Percentiles rank a stretch among this genome's conserved stretches.
Conservation (phyloP, 306 rosid species). For the Castanea sativa region DNA sequence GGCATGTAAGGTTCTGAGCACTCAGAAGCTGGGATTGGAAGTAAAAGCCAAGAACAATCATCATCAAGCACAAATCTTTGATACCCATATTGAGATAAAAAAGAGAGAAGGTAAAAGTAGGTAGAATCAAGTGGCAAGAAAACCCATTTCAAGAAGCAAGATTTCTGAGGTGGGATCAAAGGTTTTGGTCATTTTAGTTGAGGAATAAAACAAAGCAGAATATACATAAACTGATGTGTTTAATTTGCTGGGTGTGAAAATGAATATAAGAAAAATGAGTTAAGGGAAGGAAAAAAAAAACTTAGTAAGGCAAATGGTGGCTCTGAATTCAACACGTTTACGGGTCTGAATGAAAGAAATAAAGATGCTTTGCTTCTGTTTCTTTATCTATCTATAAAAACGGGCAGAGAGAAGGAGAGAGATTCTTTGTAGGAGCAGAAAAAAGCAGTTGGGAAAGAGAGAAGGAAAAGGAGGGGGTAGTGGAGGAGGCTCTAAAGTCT, state of each 20-base stretch:
- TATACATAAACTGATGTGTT: not conserved
- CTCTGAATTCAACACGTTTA: not conserved
- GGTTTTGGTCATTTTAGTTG: not conserved
- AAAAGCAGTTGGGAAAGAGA: not conserved
- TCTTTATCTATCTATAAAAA: not conserved
- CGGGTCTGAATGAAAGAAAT: not conserved
- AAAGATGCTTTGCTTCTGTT: not conserved
- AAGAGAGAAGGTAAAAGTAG: not conserved
- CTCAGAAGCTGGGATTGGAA: constrained; percentile 6
- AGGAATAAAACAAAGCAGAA: constrained; percentile 7
- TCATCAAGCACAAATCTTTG: constrained; percentile 21
- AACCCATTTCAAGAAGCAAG: constrained; percentile 15
- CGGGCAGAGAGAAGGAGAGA: not conserved
- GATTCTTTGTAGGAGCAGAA: not conserved
- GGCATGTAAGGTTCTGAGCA: not conserved
- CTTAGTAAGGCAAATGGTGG: not conserved
- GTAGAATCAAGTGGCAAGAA: constrained; percentile 17
- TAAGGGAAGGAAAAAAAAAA: not conserved
- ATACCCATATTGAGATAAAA: constrained; percentile 19
- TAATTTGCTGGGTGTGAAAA: not conserved
- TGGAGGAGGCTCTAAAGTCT: no score
- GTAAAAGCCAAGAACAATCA: constrained; percentile 24
- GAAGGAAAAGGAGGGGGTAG: no score
- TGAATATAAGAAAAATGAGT: no score
- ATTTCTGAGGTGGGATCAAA: not conserved